Evolutionary conservation across 176 grass and related monocot genomes (phyloP).

Genomic region (Carex kokanica): DNA sequence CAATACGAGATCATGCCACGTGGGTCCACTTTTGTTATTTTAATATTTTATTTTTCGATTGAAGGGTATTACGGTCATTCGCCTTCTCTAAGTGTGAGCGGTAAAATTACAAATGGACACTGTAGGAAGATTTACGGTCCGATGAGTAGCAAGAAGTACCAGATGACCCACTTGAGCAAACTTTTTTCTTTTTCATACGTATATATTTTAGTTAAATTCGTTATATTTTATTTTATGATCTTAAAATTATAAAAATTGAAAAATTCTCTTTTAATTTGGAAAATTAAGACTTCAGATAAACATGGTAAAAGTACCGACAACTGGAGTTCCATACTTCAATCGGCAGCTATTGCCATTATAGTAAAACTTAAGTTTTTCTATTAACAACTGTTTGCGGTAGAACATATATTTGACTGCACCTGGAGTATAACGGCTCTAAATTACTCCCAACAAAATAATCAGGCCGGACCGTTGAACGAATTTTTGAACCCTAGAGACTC

Average conservation of each 20-base stretch:
- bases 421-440: background rate
- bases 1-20: background rate
- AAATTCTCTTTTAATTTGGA: too few relatives aligned
- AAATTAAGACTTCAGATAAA: too few relatives aligned
- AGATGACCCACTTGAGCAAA: too few relatives aligned
- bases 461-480: too few relatives aligned
- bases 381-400: background rate
- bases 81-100: background rate
- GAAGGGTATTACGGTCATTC: conserved; percentile 17
- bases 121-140: too few relatives aligned
- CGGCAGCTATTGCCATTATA: background rate
- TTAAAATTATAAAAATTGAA: too few relatives aligned
- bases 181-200: too few relatives aligned
- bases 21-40: background rate
- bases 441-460: background rate
- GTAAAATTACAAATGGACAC: too few relatives aligned
- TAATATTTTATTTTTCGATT: background rate
- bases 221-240: too few relatives aligned
- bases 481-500: too few relatives aligned
- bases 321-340: background rate
- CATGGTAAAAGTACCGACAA: background rate
- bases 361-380: background rate
- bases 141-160: too few relatives aligned
- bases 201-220: background rate
- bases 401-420: background rate